Base-by-base conservation (phyloP, 139 green algal species). In the Haematococcus sp. region DNA sequence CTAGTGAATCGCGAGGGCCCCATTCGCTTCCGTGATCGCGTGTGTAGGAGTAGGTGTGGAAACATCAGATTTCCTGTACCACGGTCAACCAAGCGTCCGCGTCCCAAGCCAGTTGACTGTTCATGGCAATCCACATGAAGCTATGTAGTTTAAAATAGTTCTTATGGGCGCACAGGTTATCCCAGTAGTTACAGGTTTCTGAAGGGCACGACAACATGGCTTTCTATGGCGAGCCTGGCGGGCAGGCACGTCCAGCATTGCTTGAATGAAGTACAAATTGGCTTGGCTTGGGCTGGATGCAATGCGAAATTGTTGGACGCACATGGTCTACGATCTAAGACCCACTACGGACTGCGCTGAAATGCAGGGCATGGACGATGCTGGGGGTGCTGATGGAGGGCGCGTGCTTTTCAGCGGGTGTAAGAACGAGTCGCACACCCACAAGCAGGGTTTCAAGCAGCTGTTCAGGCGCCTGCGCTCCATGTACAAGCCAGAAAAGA, bases 401-500 rank as follows among this genome's bases (percentile, higher is more conserved):
- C 72, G 78, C 34, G 76, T 88, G 49, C 78, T 88, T 9, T 87
- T 93, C 52, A 88, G 78, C 56, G 74, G 61, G 27, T 81, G 74
- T 61, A 93, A 92, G 46, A 77, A 74, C 11, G 90, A 95, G 78
- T 86, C 72, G 2, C 82, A 90, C 75, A 93, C 79, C 3, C 79
- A 84, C 66, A 88, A 87, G 63, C 32, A 73, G 3, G 89, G 87
- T 25, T 93, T 86, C 73, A 94, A 90, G 78, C 82, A 91, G 74
- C 78, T 95, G n/a, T 91, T 86, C 31, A 75, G 87, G 22, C 80
- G 87, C 7, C 74, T 94, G 25, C 75, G 84, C 19, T 76, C 77
- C 16, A 70, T 82, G 31, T 91, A 84, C 35, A 67, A 63, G 15
- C 81, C 78, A 20, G 83, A 88, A n/a, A 84, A 86, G 58, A 63